Percentiles rank a stretch among this genome's conserved stretches.
These are phyloP conservation scores for Penicillium paneum DNA, from an alignment of 2,329 filamentous ascomycete genomes.

Conservation along the genomic window DNA sequence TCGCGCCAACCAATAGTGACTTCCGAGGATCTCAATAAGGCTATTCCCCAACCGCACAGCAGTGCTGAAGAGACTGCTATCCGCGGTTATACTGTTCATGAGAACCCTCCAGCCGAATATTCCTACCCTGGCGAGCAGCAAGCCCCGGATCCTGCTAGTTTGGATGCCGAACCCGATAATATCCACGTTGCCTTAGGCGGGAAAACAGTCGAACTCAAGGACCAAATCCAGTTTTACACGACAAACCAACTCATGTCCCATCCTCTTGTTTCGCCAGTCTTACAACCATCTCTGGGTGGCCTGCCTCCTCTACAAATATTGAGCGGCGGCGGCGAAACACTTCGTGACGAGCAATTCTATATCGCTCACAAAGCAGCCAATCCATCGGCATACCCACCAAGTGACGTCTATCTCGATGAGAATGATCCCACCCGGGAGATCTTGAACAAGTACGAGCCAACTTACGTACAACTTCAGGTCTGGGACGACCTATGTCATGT, in stretches of 20 bases:
- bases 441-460: conserved; percentile 70
- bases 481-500: conserved; percentile 97
- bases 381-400: conserved; percentile 70
- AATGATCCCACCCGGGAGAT: conserved; percentile 54
- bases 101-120: conserved; percentile 13
- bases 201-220: conserved; percentile 68
- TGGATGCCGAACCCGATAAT: conserved; percentile 32
- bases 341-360: conserved; percentile 93
- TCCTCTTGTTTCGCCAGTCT: conserved; percentile 81
- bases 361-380: conserved; percentile 91
- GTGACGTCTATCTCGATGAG: conserved; percentile 61
- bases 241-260: conserved; percentile 83
- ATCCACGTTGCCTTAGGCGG: conserved; percentile 70
- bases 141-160: conserved; percentile 13
- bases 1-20: conserved; percentile 46
- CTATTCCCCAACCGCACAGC: conserved; percentile 15
- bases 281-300: conserved; percentile 85
- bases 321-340: conserved; percentile 80
- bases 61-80: conserved; percentile 33
- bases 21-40: conserved; percentile 21
- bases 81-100: conserved; percentile 28
- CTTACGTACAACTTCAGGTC: conserved; percentile 88
- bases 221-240: conserved; percentile 87
- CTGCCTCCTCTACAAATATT: conserved; percentile 84
- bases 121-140: conserved; percentile 25